Base-by-base conservation (phyloP, 441 rosid species). In the Biscutella laevigata region DNA sequence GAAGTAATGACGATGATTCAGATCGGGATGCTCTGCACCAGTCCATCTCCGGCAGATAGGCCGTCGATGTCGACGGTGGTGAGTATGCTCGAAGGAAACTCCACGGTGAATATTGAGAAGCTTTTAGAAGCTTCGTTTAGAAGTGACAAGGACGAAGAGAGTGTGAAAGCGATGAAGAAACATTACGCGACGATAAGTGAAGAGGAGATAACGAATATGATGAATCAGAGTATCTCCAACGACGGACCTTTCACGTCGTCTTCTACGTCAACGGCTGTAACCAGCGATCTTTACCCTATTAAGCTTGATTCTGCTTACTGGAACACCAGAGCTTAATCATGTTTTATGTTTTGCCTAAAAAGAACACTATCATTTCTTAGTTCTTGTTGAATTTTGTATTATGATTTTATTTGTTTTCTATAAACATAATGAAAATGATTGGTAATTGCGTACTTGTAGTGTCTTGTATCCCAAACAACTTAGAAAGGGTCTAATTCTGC, bases 41-140 rank as follows among this genome's bases (percentile, higher is more conserved):
- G 65, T 46, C 62, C 24, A 1, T 54, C 74, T 46, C 62, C 75
- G 2, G 13, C 74, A 14, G 60, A 48, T 2, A 70, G 88, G 68
- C 86, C 86, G 2, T 1, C 66, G 5, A 86, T 86, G 86, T 86
- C 91, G 25, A 40, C 64, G 8, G 84, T 77, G 1, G 83, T 83
- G 16, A 77, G 77, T 61, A 79, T 81, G 78, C 70, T 83, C 0
- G 83, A 86, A 77, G 91, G 84, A n/a, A n/a, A n/a, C n/a, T n/a
- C n/a, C n/a, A n/a, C n/a, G n/a, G n/a, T n/a, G n/a, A n/a, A n/a
- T n/a, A n/a, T n/a, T n/a, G n/a, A n/a, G 20, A 76, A 72, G 24
- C 40, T 74, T 3, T 42, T 57, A 7, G 34, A 51, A 12, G 77
- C 66, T 24, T 34, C 70, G 10, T 35, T 61, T 7, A 30, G 39